Evolutionary conservation across 2,329 filamentous ascomycete genomes (phyloP), one percentile per base, ranked within the genome.

Genomic region (Corynespora cassiicola): DNA sequence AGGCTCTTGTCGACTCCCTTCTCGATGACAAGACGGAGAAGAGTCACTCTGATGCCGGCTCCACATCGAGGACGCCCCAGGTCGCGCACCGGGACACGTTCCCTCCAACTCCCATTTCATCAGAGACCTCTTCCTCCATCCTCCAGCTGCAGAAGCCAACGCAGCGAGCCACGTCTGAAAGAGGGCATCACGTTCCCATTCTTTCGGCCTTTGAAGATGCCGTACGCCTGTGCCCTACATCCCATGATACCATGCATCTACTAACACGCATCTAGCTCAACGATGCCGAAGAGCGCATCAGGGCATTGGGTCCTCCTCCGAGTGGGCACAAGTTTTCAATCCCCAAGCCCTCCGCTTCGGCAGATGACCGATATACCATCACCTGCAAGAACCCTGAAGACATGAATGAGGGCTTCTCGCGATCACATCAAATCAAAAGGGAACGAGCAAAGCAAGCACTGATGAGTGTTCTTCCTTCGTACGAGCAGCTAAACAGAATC

Each of bases 171-270:
- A 38, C 39, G 9, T 50, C 50, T 6, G 56, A 60, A 14, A 45
- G 56, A 16, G 63, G 61, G 10, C 61, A 67, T 28, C 61, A 67
- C 38, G 52, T 67, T 21, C 66, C 68, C 6, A 61, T 71, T 16
- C 45, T 70, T 7, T 68, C 67, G 8, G 56, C 66, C 8, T 63
- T 71, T 28, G 64, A 70, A 41, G 66, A 70, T 48, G 65, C 66
- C 33, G 65, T 67, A 62, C 26, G 61, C 56, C 18, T 7, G 10
- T 31, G n/a, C 10, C 4, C 8, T 19, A 19, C n/a, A 15, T n/a
- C 11, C 6, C 30, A 22, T 19, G 6, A n/a, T 17, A 12, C 16
- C 12, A 15, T 17, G n/a, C 23, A 40, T 44, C n/a, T n/a, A 31
- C 56, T 61, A 12, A 64, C 27, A 2, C 2, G 22, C 7, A 12